phyloP scores from a whole-genome alignment of 2,329 filamentous ascomycete genomes.

The Pseudocercospora macadamiae region DNA sequence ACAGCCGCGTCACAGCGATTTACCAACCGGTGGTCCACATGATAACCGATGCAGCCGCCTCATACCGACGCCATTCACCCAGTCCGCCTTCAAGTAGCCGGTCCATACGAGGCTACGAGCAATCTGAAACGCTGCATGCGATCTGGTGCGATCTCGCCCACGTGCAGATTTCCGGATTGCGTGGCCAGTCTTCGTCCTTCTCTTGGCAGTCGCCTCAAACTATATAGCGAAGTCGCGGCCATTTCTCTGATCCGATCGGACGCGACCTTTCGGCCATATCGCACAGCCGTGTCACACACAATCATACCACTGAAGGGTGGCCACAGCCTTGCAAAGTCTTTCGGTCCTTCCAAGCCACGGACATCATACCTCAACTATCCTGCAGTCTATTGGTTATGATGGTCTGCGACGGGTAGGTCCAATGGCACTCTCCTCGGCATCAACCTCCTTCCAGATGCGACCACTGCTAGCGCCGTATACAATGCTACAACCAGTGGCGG shows the following conservation, averaged over 20 bases:
- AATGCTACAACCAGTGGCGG: constrained; percentile 37
- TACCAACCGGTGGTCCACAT: background rate
- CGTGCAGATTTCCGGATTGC: too few species aligned
- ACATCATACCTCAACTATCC: background rate
- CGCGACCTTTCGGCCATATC: background rate
- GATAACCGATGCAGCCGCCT: background rate
- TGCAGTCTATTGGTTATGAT: too few species aligned
- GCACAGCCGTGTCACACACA: background rate
- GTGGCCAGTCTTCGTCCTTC: background rate
- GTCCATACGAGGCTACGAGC: background rate
- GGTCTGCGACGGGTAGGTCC: constrained; percentile 22
- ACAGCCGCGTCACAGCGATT: background rate
- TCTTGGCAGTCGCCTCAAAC: background rate
- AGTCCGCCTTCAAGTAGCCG: background rate
- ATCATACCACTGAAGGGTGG: background rate
- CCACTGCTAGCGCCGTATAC: constrained; percentile 42
- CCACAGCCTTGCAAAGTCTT: background rate
- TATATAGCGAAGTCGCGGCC: background rate
- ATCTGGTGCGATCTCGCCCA: too few species aligned
- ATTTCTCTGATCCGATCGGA: background rate
- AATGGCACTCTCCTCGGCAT: constrained; percentile 28
- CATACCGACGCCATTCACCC: background rate
- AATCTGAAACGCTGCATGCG: too few species aligned
- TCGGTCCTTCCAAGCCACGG: background rate
- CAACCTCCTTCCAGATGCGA: constrained; percentile 45